Evolutionary conservation across 2,329 filamentous ascomycete species (phyloP), one percentile per base, ranked within the genome.

Genomic region (Fusarium sp.): DNA sequence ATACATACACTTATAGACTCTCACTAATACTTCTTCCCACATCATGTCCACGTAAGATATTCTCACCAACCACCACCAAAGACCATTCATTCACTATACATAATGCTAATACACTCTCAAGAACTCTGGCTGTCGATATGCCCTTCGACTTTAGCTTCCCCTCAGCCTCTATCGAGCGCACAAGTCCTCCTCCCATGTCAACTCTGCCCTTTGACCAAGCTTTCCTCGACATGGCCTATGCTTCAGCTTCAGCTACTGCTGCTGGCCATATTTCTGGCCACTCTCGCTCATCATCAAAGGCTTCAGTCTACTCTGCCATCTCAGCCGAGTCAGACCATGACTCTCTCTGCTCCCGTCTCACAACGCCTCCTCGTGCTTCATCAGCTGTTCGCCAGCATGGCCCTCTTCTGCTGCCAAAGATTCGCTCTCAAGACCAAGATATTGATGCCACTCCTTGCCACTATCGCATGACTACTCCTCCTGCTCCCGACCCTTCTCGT

Each of bases 351-450:
- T 93, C 92, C 26, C 87, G 89, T 75, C 86, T 90, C 77, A 92
- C 91, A 60, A 95, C 93, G 18, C 93, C 93, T 44, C 84, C 87
- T 45, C 85, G 87, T 60, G 88, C 88, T 60, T 87, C 89, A 73
- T 93, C 93, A 39, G 93, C 94, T 69, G 89, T 95, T 76, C 89
- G 91, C 70, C 92, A 94, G 70, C 92, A 95, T 83, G 94, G 94
- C 59, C 94, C 94, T 58, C 86, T 94, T 55, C 86, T 97, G 68
- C 87, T 97, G 38, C 94, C 94, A 79, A 96, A 95, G 87, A 95
- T 97, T 84, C 90, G 94, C 70, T 90, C 90, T 45, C 94, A 96
- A 83, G 94, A 97, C 83, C 93, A 96, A 83, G 88, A 92, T 70
- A 89, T 94, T 70, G 90, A 91, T 74, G 89, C 89, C 45, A 85